Percentiles rank a stretch among this genome's conserved stretches.
phyloP scores from a whole-genome alignment of 176 grass and related monocot genomes.

The Eragrostis nindensis region DNA sequence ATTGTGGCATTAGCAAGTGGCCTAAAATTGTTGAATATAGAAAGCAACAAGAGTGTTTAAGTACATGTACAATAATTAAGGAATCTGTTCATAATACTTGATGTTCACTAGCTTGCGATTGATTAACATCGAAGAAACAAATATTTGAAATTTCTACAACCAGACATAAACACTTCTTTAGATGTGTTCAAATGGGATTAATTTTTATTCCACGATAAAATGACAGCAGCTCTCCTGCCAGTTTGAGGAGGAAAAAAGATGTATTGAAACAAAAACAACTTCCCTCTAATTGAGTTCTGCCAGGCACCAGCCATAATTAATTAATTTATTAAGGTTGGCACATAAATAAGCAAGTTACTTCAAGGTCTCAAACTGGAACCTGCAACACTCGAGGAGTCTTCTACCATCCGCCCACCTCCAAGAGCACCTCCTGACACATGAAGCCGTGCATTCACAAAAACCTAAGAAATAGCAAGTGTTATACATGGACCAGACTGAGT shows the following conservation, averaged over 20 bases:
- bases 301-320: slow-evolving; percentile 2
- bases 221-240: not conserved
- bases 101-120: not conserved
- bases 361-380: slow-evolving; percentile 54
- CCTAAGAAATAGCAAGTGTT: slow-evolving; percentile 51
- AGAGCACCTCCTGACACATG: slow-evolving; percentile 99
- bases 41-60: slow-evolving; percentile 17
- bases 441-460: slow-evolving; percentile 99
- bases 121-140: not conserved
- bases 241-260: not conserved
- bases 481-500: not conserved
- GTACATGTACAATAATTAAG: not conserved
- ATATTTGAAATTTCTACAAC: slow-evolving; percentile 4
- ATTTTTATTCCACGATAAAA: not conserved
- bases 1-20: slow-evolving; percentile 16
- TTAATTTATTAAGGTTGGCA: not conserved
- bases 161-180: not conserved
- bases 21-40: slow-evolving; percentile 15
- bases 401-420: slow-evolving; percentile 99
- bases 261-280: not conserved
- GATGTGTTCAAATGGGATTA: not conserved
- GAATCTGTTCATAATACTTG: not conserved
- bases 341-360: slow-evolving; percentile 11
- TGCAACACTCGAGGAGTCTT: slow-evolving; percentile 98
- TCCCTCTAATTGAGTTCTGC: slow-evolving; percentile 12